Evolutionary conservation across 495 filamentous ascomycete genomes (phyloP).

Genomic region (Hypoxylon trugodes): DNA sequence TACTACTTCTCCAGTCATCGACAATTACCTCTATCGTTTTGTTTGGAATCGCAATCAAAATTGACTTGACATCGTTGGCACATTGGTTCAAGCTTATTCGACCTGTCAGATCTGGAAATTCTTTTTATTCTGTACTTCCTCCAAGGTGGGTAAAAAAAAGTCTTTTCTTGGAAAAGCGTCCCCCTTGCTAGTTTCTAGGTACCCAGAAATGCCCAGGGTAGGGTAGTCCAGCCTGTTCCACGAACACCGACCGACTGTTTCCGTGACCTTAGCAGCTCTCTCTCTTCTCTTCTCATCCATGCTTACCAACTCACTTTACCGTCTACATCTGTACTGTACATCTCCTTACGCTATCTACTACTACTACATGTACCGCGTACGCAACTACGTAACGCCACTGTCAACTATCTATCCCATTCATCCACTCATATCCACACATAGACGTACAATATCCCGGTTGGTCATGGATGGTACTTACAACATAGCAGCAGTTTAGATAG

Average conservation of each 20-base stretch:
- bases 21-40: no score
- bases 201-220: neutral
- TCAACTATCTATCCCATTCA: slow-evolving; percentile 15
- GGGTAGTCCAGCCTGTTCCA: neutral
- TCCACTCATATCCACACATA: no score
- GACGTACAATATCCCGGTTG: slow-evolving; percentile 26
- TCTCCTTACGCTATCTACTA: neutral
- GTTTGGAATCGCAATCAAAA: slow-evolving; percentile 11
- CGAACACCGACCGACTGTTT: slow-evolving; percentile 15
- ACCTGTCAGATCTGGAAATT: slow-evolving; percentile 16
- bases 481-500: slow-evolving; percentile 28
- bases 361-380: neutral
- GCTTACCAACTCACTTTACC: slow-evolving; percentile 6
- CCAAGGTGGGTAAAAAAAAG: slow-evolving; percentile 12
- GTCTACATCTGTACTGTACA: neutral
- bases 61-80: slow-evolving; percentile 18
- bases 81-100: slow-evolving; percentile 18
- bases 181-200: neutral
- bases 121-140: slow-evolving; percentile 14
- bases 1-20: slow-evolving; percentile 15
- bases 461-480: slow-evolving; percentile 29
- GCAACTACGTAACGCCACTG: slow-evolving; percentile 28
- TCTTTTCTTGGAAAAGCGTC: slow-evolving; percentile 9
- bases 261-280: slow-evolving; percentile 5
- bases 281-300: no score